phyloP scores from a whole-genome alignment of 148 eudicot species.

The Diospyros lotus region DNA sequence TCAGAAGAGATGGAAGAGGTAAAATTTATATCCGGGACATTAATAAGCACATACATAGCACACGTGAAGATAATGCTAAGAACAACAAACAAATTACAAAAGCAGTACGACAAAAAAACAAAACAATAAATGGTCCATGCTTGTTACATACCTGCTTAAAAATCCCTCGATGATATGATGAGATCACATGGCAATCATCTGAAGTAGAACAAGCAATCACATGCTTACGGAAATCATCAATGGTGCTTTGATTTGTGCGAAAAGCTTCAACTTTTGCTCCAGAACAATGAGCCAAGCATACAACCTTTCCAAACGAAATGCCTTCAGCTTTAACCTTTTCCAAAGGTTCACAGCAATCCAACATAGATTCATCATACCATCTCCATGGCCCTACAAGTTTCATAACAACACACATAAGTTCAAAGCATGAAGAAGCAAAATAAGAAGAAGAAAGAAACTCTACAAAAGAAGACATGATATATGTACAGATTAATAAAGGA shows the following conservation, averaged over 20 bases:
- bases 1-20: not conserved
- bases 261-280: slow-evolving; percentile 81
- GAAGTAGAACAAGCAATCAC: slow-evolving; percentile 61
- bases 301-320: slow-evolving; percentile 78
- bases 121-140: not conserved
- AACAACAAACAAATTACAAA: not conserved
- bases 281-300: slow-evolving; percentile 80
- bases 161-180: slow-evolving; percentile 70
- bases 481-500: not conserved
- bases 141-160: slow-evolving; percentile 58
- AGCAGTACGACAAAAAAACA: not conserved
- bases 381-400: slow-evolving; percentile 78
- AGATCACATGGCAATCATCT: slow-evolving; percentile 65
- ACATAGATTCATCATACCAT: slow-evolving; percentile 96
- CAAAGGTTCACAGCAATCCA: slow-evolving; percentile 89
- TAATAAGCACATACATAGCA: too few species aligned
- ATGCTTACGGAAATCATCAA: slow-evolving; percentile 69
- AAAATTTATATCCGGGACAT: not conserved
- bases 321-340: slow-evolving; percentile 82
- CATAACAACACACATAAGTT: not conserved
- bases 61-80: not conserved
- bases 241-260: slow-evolving; percentile 56
- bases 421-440: not conserved
- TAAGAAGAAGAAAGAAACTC: not conserved
- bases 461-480: not conserved